These are phyloP conservation scores for Glomus cerebriforme DNA, from an alignment of 192 early-diverging fungal species.

Conservation along the genomic window DNA sequence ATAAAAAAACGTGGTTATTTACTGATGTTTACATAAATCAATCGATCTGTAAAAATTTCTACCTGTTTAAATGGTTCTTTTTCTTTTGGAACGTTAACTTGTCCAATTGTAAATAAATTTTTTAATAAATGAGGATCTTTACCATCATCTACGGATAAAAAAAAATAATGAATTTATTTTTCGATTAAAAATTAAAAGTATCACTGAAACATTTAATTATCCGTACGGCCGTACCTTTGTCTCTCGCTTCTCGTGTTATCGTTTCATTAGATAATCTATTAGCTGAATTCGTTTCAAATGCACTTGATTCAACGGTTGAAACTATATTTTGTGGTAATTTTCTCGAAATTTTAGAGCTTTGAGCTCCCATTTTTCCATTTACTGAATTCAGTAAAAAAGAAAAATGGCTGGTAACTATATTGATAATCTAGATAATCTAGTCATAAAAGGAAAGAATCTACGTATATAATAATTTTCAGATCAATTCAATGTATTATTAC, in stretches of 20 bases:
- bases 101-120: neutral
- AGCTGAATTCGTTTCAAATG: neutral
- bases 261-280: neutral
- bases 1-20: neutral
- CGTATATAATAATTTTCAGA: neutral
- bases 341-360: slow-evolving; percentile 6
- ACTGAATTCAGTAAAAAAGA: too few species aligned
- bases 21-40: neutral
- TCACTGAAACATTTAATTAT: neutral
- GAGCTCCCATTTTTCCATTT: neutral
- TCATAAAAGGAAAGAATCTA: neutral
- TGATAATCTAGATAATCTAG: neutral
- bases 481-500: too few species aligned
- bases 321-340: slow-evolving; percentile 3
- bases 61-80: neutral
- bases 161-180: neutral
- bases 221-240: neutral
- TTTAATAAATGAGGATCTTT: slow-evolving; percentile 7
- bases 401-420: neutral
- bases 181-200: too few species aligned
- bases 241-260: neutral
- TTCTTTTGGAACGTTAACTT: neutral
- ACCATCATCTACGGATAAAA: neutral
- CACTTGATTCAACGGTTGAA: slow-evolving; percentile 16
- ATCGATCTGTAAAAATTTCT: neutral